A percentile compares a stretch with the other conserved stretches of the same genome.
These are phyloP conservation scores for Mortierella hygrophila DNA, from an alignment of 192 early-diverging fungal species.

Conservation along the genomic window DNA sequence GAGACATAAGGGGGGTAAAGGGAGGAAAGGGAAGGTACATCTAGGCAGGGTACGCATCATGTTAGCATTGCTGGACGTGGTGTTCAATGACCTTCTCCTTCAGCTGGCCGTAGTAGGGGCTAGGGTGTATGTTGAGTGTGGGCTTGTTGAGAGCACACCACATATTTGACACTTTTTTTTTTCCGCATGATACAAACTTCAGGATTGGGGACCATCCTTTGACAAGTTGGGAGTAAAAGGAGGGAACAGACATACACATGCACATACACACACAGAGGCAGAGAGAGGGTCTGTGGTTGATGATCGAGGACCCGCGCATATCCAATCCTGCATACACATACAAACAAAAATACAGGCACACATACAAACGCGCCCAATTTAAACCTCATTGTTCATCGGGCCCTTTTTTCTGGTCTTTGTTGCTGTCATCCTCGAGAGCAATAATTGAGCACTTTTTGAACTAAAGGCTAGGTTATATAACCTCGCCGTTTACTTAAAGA, in stretches of 20 bases:
- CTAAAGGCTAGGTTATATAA: neutral
- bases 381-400: neutral
- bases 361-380: neutral
- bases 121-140: neutral
- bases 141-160: neutral
- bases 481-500: too few relatives aligned
- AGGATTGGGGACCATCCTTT: neutral
- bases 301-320: slow-evolving; percentile 4
- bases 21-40: too few relatives aligned
- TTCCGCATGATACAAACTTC: neutral
- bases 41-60: too few relatives aligned
- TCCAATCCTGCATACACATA: neutral
- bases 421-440: slow-evolving; percentile 9
- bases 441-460: neutral
- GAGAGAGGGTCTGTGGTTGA: neutral
- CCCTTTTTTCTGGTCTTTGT: neutral
- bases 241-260: neutral
- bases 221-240: neutral
- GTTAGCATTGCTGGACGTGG: too few relatives aligned
- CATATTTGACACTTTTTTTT: neutral
- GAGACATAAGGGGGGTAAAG: neutral
- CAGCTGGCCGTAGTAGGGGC: too few relatives aligned
- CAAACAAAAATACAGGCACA: neutral
- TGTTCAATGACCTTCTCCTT: too few relatives aligned
- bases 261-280: neutral